A percentile compares a stretch with the other conserved stretches of the same genome.
Evolutionary conservation across 192 early-diverging fungal species (phyloP).

Genomic region (Umbelopsis sp.): DNA sequence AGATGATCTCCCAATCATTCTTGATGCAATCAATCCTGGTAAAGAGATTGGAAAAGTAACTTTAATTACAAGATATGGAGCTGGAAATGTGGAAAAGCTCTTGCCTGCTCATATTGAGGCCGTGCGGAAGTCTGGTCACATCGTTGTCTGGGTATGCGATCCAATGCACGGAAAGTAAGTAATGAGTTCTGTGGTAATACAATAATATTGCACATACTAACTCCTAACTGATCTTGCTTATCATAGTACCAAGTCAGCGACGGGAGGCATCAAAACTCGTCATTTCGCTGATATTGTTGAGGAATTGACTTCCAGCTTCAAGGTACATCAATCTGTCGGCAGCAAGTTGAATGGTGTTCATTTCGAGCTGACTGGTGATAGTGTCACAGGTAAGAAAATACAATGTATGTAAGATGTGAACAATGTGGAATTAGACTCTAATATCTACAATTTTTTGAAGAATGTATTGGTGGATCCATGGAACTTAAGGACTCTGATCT

Average conservation of each 20-base stretch:
- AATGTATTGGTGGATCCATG: slow-evolving; percentile 98
- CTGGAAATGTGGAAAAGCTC: slow-evolving; percentile 76
- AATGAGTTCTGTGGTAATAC: background rate
- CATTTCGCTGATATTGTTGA: slow-evolving; percentile 86
- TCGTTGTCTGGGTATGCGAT: slow-evolving; percentile 95
- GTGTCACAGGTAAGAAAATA: slow-evolving; percentile 75
- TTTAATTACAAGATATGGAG: slow-evolving; percentile 94
- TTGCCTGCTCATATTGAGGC: slow-evolving; percentile 89
- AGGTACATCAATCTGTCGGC: slow-evolving; percentile 74
- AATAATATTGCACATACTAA: background rate
- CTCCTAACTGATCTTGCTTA: background rate
- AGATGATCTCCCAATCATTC: slow-evolving; percentile 77
- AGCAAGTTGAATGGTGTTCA: slow-evolving; percentile 92
- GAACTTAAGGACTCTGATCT: slow-evolving; percentile 83
- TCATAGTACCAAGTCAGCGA: slow-evolving; percentile 75
- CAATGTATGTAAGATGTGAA: background rate
- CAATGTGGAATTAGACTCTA: background rate
- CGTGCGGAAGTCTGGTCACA: slow-evolving; percentile 82
- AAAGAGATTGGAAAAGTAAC: slow-evolving; percentile 91
- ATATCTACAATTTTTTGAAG: slow-evolving; percentile 24
- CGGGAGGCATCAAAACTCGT: slow-evolving; percentile 87
- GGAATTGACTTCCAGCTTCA: slow-evolving; percentile 83
- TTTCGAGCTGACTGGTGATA: slow-evolving; percentile 94
- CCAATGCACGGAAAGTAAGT: slow-evolving; percentile 97
- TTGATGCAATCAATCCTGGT: slow-evolving; percentile 87